Base-by-base conservation (phyloP, 2,329 filamentous ascomycete genomes). In the Calonectria ilicicola region DNA sequence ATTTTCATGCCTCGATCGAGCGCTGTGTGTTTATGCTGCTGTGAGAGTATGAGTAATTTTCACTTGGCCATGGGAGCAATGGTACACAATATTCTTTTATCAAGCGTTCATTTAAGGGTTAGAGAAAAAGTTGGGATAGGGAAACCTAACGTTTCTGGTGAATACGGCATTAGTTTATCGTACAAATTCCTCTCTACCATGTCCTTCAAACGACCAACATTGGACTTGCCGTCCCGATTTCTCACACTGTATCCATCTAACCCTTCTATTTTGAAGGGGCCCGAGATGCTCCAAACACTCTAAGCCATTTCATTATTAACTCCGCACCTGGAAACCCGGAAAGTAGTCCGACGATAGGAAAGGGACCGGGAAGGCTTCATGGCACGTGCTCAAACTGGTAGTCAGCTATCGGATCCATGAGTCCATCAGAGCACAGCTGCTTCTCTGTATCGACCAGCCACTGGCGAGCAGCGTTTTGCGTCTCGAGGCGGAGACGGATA, bases 1-100 rank as follows among this genome's bases (percentile, higher is more conserved):
- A 76, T 77, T 79, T 63, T 53, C 40, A 71, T 65, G 65, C 47
- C 64, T 47, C 21, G 9, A 40, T 27, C 40, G 23, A 65, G 46
- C 60, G 46, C 60, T 38, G n/a, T 26, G 32, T n/a, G 53, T 58
- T 27, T 23, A n/a, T 38, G 23, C 38, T 62, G 27, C 27, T 27
- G 19, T 26, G 56, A 4, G 15, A 32, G 32, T 19, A 14, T 60
- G 3, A 23, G n/a, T 21, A 15, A n/a, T 40, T 21, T 27, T 15
- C 35, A 19, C 10, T 35, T 68, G 27, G 3, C 15, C 23, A 32
- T 26, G 23, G 26, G 56, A 44, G 17, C 47, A 14, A 29, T 10
- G 21, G 40, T 42, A 9, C 8, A 8, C 19, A 19, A 14, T 4
- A 47, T 23, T 47, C 21, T 19, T 21, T 1, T 15, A 27, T 26